These are phyloP conservation scores for Aspergillus neotritici DNA, from an alignment of 2,329 filamentous ascomycete genomes.

Conservation along the genomic window DNA sequence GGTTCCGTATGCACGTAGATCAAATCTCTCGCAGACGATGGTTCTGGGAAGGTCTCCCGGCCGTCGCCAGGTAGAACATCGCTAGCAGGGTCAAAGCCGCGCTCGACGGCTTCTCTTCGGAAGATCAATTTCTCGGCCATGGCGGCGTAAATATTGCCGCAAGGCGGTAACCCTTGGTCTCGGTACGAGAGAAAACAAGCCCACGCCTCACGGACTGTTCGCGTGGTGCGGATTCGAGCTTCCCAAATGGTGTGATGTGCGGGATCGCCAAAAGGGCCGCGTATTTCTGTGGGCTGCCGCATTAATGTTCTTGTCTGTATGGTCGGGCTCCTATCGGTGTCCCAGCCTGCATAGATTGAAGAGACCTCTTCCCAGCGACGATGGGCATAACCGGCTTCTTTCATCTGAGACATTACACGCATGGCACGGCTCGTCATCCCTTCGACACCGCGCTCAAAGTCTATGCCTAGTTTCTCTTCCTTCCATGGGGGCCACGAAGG, in stretches of 20 bases:
- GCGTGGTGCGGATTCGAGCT: constrained; percentile 53
- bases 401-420: constrained; percentile 51
- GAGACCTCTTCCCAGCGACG: constrained; percentile 50
- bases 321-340: constrained; percentile 57
- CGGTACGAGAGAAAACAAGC: constrained; percentile 57
- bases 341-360: constrained; percentile 55
- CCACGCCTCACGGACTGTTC: constrained; percentile 60
- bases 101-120: constrained; percentile 23
- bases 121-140: constrained; percentile 54
- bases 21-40: constrained; percentile 51
- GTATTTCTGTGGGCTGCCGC: constrained; percentile 21
- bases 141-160: constrained; percentile 46
- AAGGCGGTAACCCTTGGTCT: constrained; percentile 34
- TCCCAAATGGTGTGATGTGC: constrained; percentile 45
- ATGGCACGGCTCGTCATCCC: constrained; percentile 54
- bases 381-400: constrained; percentile 53
- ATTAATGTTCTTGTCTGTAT: constrained; percentile 53
- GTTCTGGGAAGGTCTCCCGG: constrained; percentile 50
- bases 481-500: constrained; percentile 63
- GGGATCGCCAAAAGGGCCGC: constrained; percentile 9
- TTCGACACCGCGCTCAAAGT: constrained; percentile 52
- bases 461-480: constrained; percentile 55
- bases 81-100: constrained; percentile 18
- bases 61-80: constrained; percentile 50
- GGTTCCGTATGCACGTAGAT: constrained; percentile 53